Conservation (phyloP, 2,329 filamentous ascomycete genomes). For the Metarhizium album region DNA sequence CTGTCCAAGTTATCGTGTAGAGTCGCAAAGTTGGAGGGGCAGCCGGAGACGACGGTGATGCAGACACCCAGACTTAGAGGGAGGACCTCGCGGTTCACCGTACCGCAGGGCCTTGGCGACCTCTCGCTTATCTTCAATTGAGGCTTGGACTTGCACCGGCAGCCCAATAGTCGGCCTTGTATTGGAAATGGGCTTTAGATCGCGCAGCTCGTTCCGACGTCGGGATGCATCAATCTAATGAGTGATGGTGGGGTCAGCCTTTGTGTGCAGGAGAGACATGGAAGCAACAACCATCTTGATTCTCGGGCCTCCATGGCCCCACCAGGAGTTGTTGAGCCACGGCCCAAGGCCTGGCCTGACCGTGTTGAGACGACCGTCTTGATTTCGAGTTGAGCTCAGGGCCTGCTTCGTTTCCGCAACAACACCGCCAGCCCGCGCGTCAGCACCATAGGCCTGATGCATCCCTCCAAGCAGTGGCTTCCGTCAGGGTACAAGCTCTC, state of each 20-base stretch:
- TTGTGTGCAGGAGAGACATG: background rate
- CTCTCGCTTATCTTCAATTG: background rate
- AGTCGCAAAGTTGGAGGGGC: background rate
- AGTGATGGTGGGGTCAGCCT: background rate
- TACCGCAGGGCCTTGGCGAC: background rate
- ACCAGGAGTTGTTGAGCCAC: background rate
- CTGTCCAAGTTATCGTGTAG: background rate
- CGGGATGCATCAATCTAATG: no score
- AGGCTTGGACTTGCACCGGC: background rate
- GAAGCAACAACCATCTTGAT: no score
- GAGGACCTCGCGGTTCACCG: background rate
- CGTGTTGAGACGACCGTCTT: no score
- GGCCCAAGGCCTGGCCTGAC: no score
- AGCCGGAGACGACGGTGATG: background rate
- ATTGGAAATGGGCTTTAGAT: background rate
- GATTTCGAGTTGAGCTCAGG: no score
- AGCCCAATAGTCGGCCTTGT: background rate
- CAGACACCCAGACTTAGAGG: background rate
- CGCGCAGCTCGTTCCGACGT: background rate
- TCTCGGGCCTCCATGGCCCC: background rate
- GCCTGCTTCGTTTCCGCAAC: background rate
- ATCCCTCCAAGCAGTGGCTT: constrained; percentile 32
- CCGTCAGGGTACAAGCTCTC: constrained; percentile 35
- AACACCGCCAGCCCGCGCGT: background rate
- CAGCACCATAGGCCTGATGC: constrained; percentile 1